Evolutionary conservation across 2,329 filamentous ascomycete genomes (phyloP), one percentile per base, ranked within the genome.

Genomic region (Talaromyces atroroseus): DNA sequence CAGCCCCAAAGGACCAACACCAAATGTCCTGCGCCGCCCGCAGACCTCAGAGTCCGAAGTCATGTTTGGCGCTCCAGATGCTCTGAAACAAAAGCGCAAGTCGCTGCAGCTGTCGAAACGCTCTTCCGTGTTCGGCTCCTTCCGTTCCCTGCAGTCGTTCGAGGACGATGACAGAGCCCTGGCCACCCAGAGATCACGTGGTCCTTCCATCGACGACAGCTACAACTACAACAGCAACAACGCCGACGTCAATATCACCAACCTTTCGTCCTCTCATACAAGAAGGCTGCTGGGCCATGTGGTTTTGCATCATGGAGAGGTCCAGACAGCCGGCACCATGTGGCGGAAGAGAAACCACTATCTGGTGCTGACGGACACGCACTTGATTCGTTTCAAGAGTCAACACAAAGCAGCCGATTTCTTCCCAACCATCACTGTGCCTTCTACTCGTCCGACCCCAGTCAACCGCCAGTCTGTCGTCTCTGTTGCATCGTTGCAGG

Each of bases 331-430:
- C 49, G 85, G 82, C 56, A 82, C 82, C 58, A 82, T 89, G 78
- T 87, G 88, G 71, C 78, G 85, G 67, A 88, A 87, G 73, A 87
- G 85, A 73, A 86, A 81, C 70, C 85, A 89, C 67, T 89, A 87
- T 64, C 74, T 89, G 54, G 86, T 89, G 14, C 74, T 89, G 61
- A 89, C 85, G 6, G 86, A 88, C 61, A 82, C 80, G 5, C 83
- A 88, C 68, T 72, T 89, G 55, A 72, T 88, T 54, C 80, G 86
- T 12, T 88, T 86, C 74, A 87, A 88, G 69, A 86, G 76, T 64
- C 83, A 87, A 62, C 73, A 76, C 46, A 86, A 86, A 67, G 86
- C 86, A 12, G 76, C 80, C 26, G 86, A 89, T 57, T 74, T 78
- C 40, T 89, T 88, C 62, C 78, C 80, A 47, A 75, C 71, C 5